Evolutionary conservation across 805 yeast species (phyloP), one percentile per base, ranked within the genome.

Genomic region (Lipomyces yamadae): DNA sequence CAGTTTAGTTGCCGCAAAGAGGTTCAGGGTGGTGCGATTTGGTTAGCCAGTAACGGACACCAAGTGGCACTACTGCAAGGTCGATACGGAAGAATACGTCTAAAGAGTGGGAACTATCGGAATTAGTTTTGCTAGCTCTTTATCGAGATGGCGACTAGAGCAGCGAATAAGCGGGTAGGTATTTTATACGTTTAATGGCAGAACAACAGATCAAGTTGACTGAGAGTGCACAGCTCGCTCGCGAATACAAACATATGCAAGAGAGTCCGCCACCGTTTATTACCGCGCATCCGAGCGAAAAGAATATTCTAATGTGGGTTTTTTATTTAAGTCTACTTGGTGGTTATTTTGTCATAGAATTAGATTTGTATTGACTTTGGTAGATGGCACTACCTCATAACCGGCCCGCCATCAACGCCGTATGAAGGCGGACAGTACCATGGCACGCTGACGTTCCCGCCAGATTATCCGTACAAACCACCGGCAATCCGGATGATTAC

Each of bases 391-490:
- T 91, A 90, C 74, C 84, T 92, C 48, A 89, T 91, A 61, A 87
- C 90, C 0, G 97, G 97, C 0, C 96, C 97, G 4, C 90, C 92
- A 18, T 85, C 85, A 32, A 89, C 96, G 0, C 95, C 94, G 0
- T 91, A 87, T 76, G 88, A 83, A 64, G 84, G 83, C 50, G 97
- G 97, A 0, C 96, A 91, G 75, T 91, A 89, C 74, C 97, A 92
- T 75, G 97, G 97, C 24, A 84, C 91, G 24, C 81, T 93, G 42
- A 81, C 88, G n/a, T 93, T 93, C 78, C 97, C 97, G 0, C 77
- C 84, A 10, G 96, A 92, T 72, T 93, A 92, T 73, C 98, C 98
- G 0, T 92, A 89, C 80, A 87, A 90, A 72, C 98, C 98, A 5
- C 98, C 97, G 1, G 85, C 96, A 11, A 93, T 93, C 62, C 83